Evolutionary conservation across 2,329 filamentous ascomycete species (phyloP).

Genomic region (Aaosphaeria pasadenensis): DNA sequence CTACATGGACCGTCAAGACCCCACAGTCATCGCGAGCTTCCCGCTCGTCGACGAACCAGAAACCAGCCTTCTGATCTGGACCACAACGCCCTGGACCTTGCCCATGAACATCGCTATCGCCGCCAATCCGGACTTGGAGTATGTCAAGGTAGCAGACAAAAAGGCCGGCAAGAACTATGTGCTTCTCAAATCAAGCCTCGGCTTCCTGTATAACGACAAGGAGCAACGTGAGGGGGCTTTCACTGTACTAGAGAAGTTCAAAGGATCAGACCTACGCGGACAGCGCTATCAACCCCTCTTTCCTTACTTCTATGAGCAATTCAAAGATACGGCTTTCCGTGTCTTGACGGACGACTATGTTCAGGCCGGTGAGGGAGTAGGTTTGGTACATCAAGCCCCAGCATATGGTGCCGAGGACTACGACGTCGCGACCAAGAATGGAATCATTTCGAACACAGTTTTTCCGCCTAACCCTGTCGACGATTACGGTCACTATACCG

Average conservation of each 20-base stretch:
- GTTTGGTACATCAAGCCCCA: constrained; percentile 90
- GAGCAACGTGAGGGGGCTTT: constrained; percentile 31
- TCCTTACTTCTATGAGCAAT: constrained; percentile 79
- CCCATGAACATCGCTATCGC: constrained; percentile 78
- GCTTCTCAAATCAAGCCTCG: constrained; percentile 70
- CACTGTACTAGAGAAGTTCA: constrained; percentile 54
- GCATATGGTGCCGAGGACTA: constrained; percentile 98
- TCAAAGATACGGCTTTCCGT: constrained; percentile 58
- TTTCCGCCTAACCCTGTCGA: constrained; percentile 90
- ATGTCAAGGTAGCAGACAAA: constrained; percentile 82
- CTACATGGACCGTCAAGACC: constrained; percentile 90
- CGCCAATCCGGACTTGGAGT: constrained; percentile 78
- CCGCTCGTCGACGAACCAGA: constrained; percentile 75
- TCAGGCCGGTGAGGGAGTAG: constrained; percentile 83
- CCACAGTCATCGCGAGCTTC: constrained; percentile 84
- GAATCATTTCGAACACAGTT: constrained; percentile 72
- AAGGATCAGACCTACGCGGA: constrained; percentile 63
- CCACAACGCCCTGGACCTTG: constrained; percentile 80
- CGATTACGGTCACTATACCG: constrained; percentile 74
- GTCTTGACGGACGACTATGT: constrained; percentile 87
- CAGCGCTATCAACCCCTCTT: constrained; percentile 68
- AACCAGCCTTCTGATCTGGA: constrained; percentile 75
- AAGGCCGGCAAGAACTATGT: constrained; percentile 80
- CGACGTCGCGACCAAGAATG: constrained; percentile 70
- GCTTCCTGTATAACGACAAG: constrained; percentile 69